phyloP scores from a whole-genome alignment of 306 rosid genomes.

The Pyrus betulifolia region DNA sequence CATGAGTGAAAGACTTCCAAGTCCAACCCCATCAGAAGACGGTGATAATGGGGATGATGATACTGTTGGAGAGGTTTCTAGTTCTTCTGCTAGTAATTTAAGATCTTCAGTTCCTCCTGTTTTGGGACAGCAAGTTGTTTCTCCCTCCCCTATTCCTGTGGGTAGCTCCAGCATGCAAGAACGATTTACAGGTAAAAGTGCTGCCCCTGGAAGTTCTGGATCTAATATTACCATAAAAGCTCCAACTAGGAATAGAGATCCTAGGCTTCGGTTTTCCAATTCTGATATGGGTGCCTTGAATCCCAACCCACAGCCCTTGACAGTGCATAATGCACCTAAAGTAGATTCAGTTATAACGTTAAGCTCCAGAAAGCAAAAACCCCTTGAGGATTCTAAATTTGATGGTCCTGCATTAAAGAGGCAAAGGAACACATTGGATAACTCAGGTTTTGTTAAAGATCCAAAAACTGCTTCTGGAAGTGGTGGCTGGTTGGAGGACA shows the following conservation, averaged over 20 bases:
- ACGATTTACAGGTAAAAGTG: conserved; percentile 25
- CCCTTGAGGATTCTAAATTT: conserved; percentile 39
- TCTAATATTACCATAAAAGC: conserved; percentile 38
- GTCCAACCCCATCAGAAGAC: conserved; percentile 97
- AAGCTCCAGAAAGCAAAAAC: conserved; percentile 67
- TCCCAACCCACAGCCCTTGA: conserved; percentile 38
- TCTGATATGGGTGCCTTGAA: conserved; percentile 46
- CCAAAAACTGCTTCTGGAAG: conserved; percentile 28
- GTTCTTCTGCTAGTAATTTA: conserved; percentile 31
- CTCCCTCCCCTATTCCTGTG: conserved; percentile 19
- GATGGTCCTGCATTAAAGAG: conserved; percentile 56
- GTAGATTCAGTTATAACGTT: conserved; percentile 36
- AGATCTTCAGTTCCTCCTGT: conserved; percentile 24
- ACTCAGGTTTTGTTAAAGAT: conserved; percentile 30
- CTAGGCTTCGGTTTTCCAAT: conserved; percentile 73
- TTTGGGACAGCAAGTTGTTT: conserved; percentile 33
- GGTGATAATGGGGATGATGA: conserved; percentile 44
- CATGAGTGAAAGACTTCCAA: conserved; percentile 70
- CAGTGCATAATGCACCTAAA: conserved; percentile 43
- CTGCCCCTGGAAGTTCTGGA: conserved; percentile 25
- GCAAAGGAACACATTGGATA: conserved; percentile 47
- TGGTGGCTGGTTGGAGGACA: conserved; percentile 80
- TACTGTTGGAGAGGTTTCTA: conserved; percentile 62
- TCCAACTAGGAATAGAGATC: conserved; percentile 79
- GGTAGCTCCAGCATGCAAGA: conserved; percentile 40